phyloP scores from a whole-genome alignment of 495 filamentous ascomycete genomes.

The Cercophora scortea region DNA sequence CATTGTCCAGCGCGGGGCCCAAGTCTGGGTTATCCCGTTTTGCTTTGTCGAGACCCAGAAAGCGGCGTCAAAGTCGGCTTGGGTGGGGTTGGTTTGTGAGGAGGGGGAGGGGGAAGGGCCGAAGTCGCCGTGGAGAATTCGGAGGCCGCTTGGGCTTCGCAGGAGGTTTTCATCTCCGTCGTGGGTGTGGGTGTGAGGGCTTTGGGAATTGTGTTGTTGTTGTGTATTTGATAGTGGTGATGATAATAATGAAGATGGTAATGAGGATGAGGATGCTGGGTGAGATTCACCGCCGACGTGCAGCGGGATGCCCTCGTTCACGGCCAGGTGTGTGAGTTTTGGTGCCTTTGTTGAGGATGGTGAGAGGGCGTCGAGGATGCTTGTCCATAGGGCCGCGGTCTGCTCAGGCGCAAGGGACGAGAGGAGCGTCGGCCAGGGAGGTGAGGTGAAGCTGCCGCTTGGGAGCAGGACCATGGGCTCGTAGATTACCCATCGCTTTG shows the following conservation, averaged over 20 bases:
- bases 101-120: constrained; percentile 22
- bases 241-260: background rate
- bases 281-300: constrained; percentile 5
- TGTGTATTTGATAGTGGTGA: background rate
- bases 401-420: background rate
- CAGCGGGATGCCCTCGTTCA: constrained; percentile 66
- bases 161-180: constrained; percentile 48
- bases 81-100: background rate
- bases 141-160: constrained; percentile 55
- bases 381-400: constrained; percentile 30
- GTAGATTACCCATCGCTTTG: constrained; percentile 62
- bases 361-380: constrained; percentile 43
- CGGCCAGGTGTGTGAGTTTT: constrained; percentile 60
- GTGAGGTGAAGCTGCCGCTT: constrained; percentile 45
- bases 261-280: background rate
- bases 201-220: background rate
- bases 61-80: constrained; percentile 48
- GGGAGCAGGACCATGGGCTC: constrained; percentile 63
- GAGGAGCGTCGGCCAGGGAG: constrained; percentile 41
- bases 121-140: constrained; percentile 60
- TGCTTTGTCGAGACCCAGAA: constrained; percentile 73
- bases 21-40: constrained; percentile 74
- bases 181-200: background rate
- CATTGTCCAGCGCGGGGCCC: constrained; percentile 87
- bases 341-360: constrained; percentile 23